A percentile compares a stretch with the other conserved stretches of the same genome.
Conservation (phyloP, 805 yeast species). For the Cyberlindnera amylophila region DNA sequence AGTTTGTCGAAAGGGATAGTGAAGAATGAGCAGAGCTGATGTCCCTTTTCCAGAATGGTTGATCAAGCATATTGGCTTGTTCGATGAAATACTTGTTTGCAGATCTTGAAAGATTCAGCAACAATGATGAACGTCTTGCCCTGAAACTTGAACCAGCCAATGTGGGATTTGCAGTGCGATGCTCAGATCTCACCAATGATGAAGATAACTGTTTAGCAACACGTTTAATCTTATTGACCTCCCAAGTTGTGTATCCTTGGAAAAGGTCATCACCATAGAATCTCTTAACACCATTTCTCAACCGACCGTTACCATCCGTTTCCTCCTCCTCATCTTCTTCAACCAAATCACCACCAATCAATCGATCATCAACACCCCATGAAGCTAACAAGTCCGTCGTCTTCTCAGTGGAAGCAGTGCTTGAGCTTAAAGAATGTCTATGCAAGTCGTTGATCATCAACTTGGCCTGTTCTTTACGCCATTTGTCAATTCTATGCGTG, state of each 20-base stretch:
- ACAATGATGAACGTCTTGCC: constrained; percentile 19
- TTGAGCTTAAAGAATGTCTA: constrained; percentile 12
- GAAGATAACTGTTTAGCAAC: constrained; percentile 25
- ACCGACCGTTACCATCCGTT: too few species aligned
- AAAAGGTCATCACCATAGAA: constrained; percentile 29
- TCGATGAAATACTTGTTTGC: constrained; percentile 19
- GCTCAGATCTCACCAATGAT: constrained; percentile 20
- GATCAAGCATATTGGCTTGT: constrained; percentile 2
- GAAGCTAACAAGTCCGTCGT: constrained; percentile 28
- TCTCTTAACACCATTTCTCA: constrained; percentile 11
- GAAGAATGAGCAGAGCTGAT: constrained; percentile 27
- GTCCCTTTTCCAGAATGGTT: constrained; percentile 26
- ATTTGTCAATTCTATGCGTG: constrained; percentile 25
- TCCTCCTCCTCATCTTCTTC: background rate
- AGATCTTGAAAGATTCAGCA: constrained; percentile 20
- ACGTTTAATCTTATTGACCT: constrained; percentile 23
- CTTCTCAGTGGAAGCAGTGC: constrained; percentile 3
- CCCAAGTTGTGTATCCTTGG: constrained; percentile 20
- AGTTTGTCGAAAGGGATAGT: constrained; percentile 23
- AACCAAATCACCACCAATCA: constrained; percentile 4
- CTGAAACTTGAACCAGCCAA: background rate
- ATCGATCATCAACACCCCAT: constrained; percentile 32
- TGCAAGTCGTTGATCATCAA: constrained; percentile 21
- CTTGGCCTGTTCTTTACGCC: constrained; percentile 29
- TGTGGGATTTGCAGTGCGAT: constrained; percentile 2